Base-by-base conservation (phyloP, 768 basidiomycete genomes). In the Leccinum broughii region DNA sequence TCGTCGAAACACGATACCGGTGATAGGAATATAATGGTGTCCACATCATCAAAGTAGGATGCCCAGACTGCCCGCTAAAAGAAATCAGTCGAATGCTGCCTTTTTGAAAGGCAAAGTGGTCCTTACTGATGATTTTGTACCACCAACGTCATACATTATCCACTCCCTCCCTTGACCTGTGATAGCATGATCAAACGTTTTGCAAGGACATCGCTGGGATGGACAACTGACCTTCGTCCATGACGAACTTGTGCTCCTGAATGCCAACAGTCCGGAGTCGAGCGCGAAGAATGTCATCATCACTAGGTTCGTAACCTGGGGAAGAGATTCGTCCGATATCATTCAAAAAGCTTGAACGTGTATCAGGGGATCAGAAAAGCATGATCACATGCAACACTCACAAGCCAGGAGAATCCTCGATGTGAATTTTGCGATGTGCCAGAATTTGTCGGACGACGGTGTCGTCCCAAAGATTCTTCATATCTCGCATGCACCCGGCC, bases 1-100 rank as follows among this genome's bases (percentile, higher is more conserved):
- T 93, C 91, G 66, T 93, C 88, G 69, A 93, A 94, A 56, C 89
- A 88, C 28, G 88, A 91, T 66, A 93, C 87, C 64, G 80, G 78
- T 52, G 72, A 72, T 39, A 93, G 83, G 76, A 93, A 93, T 66
- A 94, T 92, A 70, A 93, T 90, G 1, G 90, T 85, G 73, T 91
- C 85, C 56, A 89, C 85, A 70, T 91, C 88, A 64, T 92, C 89
- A 62, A 93, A 92, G 72, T 87, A 92, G 4, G 89, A 85, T 69
- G 85, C 85, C 91, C 92, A 93, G 0, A 85, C 87, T 20, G 81
- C 80, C 57, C 90, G 81, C 88, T 90, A 70, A 67, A 49, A 52
- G 34, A 58, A 50, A 26, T 50, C 49, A 26, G 14, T 50, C 49
- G n/a, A 26, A 26, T 26, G 24, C 6, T 50, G 2, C 26, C 49